phyloP scores from a whole-genome alignment of 1,139 yeast genomes.

The Yamadazyma dendronema region DNA sequence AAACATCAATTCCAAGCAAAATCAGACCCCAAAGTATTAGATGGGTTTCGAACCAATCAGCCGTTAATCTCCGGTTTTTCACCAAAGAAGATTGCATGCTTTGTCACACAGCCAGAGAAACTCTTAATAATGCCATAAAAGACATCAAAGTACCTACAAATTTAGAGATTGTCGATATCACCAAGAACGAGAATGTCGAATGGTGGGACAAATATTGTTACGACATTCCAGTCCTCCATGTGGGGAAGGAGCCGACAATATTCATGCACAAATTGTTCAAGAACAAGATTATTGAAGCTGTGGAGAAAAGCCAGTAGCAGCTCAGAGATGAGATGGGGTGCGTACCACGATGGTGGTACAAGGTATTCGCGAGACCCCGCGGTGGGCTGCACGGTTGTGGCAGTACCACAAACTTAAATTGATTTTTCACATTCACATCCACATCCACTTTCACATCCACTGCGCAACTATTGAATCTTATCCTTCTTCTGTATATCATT shows the following conservation, averaged over 20 bases:
- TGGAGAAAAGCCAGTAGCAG: no score
- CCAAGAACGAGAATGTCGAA: conserved; percentile 58
- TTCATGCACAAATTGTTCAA: conserved; percentile 75
- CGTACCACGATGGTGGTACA: no score
- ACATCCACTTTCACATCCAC: background rate
- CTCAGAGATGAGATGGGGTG: no score
- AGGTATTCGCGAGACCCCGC: no score
- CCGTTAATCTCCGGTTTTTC: conserved; percentile 35
- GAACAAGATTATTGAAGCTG: conserved; percentile 51
- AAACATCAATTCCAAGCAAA: no score
- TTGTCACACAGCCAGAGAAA: conserved; percentile 68
- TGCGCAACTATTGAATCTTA: background rate
- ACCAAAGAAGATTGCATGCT: conserved; percentile 79
- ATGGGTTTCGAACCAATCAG: no score
- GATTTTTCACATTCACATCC: background rate
- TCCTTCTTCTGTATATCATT: background rate
- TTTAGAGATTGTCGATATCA: conserved; percentile 61
- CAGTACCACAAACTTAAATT: no score
- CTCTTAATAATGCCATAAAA: conserved; percentile 42
- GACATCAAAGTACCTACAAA: conserved; percentile 27
- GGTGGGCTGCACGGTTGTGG: no score
- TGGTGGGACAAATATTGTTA: conserved; percentile 86
- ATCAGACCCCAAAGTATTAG: no score
- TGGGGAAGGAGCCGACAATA: conserved; percentile 56
- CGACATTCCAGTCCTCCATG: conserved; percentile 87